These are phyloP conservation scores for Rhytidhysteron rufulum DNA, from an alignment of 2,329 filamentous ascomycete genomes.

Conservation along the genomic window DNA sequence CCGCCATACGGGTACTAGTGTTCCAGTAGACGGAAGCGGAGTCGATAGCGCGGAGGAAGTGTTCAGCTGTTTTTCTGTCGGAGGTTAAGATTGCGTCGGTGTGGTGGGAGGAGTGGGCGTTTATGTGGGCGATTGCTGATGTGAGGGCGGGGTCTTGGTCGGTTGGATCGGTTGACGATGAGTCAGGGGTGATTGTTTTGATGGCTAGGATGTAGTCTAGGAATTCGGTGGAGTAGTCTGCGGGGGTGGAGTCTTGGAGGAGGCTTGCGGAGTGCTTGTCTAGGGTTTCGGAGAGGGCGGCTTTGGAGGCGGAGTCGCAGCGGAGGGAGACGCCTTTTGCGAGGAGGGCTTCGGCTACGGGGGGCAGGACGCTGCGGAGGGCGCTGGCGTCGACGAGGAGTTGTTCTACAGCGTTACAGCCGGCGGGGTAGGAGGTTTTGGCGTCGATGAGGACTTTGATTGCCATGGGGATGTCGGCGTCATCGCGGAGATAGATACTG, in stretches of 20 bases:
- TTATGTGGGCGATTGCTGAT: conserved; percentile 82
- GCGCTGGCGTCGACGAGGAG: conserved; percentile 76
- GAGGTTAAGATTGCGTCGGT: conserved; percentile 84
- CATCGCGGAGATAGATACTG: conserved; percentile 75
- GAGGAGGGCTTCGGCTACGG: conserved; percentile 69
- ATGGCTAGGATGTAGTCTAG: conserved; percentile 79
- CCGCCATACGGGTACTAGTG: conserved; percentile 86
- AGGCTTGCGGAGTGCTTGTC: conserved; percentile 37
- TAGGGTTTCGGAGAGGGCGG: conserved; percentile 53
- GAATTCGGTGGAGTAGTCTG: conserved; percentile 86
- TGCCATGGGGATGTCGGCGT: conserved; percentile 70
- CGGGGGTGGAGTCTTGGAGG: conserved; percentile 62
- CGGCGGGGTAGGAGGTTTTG: conserved; percentile 91
- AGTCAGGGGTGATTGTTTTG: conserved; percentile 60
- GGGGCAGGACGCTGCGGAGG: conserved; percentile 63
- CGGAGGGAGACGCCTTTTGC: conserved; percentile 75
- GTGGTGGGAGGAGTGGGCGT: conserved; percentile 86
- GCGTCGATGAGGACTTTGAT: conserved; percentile 79
- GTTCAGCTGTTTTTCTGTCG: conserved; percentile 56
- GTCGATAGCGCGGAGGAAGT: conserved; percentile 82
- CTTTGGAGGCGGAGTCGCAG: conserved; percentile 69
- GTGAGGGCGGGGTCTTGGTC: conserved; percentile 45
- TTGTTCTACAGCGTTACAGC: conserved; percentile 92
- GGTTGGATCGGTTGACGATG: conserved; percentile 9
- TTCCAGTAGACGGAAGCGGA: conserved; percentile 97